A percentile compares a stretch with the other conserved stretches of the same genome.
These are phyloP conservation scores for Kwoniella botswanensis DNA, from an alignment of 768 basidiomycete genomes.

Conservation along the genomic window DNA sequence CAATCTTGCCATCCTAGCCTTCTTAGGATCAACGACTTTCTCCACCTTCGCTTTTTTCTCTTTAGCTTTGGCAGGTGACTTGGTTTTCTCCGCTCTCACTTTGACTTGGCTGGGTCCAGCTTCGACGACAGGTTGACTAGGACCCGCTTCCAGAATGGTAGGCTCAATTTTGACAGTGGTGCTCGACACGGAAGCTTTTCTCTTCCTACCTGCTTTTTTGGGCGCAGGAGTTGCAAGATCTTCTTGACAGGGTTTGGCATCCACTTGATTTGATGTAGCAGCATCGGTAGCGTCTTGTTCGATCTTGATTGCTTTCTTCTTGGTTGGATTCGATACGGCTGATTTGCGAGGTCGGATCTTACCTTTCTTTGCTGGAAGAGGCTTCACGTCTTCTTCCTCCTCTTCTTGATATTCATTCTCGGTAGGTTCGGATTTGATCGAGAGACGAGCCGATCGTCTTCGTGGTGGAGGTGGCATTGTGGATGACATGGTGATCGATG, in stretches of 20 bases:
- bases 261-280: background rate
- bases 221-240: background rate
- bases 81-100: background rate
- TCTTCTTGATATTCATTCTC: background rate
- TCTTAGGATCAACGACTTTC: background rate
- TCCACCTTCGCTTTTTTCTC: slow-evolving; percentile 10
- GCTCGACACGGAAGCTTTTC: background rate
- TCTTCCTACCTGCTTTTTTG: background rate
- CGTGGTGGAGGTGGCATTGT: background rate
- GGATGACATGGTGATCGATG: background rate
- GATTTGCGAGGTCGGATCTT: slow-evolving; percentile 13
- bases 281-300: background rate
- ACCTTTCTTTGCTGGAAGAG: slow-evolving; percentile 11
- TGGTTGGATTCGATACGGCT: background rate
- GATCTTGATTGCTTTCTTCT: background rate
- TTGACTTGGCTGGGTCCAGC: slow-evolving; percentile 14
- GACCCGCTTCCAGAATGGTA: too few relatives aligned
- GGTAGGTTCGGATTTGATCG: background rate
- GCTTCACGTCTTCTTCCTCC: background rate
- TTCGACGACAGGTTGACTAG: background rate
- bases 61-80: slow-evolving; percentile 15
- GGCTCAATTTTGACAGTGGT: background rate
- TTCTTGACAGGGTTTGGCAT: background rate
- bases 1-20: slow-evolving; percentile 3
- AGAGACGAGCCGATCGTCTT: slow-evolving; percentile 23